Conservation (phyloP, 169 alveolate genomes). For the Cardiosporidium cionae region DNA sequence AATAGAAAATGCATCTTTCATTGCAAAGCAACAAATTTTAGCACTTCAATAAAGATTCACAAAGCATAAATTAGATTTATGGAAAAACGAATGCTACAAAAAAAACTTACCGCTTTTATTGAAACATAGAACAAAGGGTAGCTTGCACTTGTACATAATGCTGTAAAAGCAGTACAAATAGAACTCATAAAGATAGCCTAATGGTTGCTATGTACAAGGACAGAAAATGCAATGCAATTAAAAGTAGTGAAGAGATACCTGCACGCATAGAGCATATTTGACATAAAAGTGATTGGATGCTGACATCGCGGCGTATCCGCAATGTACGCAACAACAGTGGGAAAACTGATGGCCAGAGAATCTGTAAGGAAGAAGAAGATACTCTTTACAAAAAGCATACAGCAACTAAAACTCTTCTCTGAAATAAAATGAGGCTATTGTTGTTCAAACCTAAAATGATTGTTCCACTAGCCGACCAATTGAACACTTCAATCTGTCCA, state of each 20-base stretch:
- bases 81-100: too few species aligned
- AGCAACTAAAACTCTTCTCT: too few species aligned
- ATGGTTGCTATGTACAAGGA: not conserved
- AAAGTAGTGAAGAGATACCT: too few species aligned
- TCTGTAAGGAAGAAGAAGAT: constrained; percentile 51
- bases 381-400: not conserved
- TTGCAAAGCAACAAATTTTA: too few species aligned
- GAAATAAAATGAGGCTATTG: too few species aligned
- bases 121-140: constrained; percentile 86
- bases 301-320: constrained; percentile 89
- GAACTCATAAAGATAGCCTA: not conserved
- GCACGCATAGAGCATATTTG: constrained; percentile 95
- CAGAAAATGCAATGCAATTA: too few species aligned
- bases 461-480: constrained; percentile 98
- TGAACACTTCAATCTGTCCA: constrained; percentile 96
- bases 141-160: constrained; percentile 84
- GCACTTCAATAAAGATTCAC: too few species aligned
- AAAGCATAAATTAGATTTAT: too few species aligned
- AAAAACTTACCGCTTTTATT: constrained; percentile 73
- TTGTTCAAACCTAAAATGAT: constrained; percentile 55
- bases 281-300: constrained; percentile 92
- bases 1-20: too few species aligned
- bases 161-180: constrained; percentile 26
- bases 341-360: constrained; percentile 82
- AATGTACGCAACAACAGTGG: constrained; percentile 81